Base-by-base conservation (phyloP, 2,329 filamentous ascomycete species). In the Penicillium sp. region DNA sequence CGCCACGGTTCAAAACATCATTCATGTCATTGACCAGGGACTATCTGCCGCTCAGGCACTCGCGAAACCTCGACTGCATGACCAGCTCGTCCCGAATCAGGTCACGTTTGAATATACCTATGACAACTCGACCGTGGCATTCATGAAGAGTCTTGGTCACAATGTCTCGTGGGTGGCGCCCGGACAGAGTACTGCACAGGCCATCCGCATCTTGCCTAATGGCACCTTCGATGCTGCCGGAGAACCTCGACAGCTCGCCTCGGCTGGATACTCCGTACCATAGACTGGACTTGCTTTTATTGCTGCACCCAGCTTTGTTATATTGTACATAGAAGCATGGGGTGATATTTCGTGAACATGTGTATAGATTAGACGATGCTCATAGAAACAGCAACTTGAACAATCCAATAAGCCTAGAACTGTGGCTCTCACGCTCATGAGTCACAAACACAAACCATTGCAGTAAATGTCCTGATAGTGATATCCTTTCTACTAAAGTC, bases 191-290 rank as follows among this genome's bases (percentile, higher is more conserved):
- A 80, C 87, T 1, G 89, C 89, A 3, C 91, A 96, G 73, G 87
- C 83, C 0, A 72, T 97, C 51, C 79, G 82, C 39, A 73, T 83
- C 51, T 63, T 84, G 44, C 67, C 66, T 0, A 86, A 89, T 64
- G 90, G 89, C 0, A 83, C 79, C 0, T 95, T 94, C 70, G 89
- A 93, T 75, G 89, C 90, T 3, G 90, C 85, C 1, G 83, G 86
- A 1, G 91, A 95, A 72, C 88, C 88, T 21, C 83, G 91, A 58
- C 90, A 92, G 79, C 70, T 75, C 63, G 86, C 88, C 65, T 90
- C 87, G 52, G 89, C 81, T 1, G 90, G 88, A 0, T 81, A 85
- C 64, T 84, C 73, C 3, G 74, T 83, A 9, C 26, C 24, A 33
- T 45, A 31, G 23, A 24, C 83, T 73, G 61, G 51, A 43, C 16